phyloP scores from a whole-genome alignment of 768 basidiomycete genomes.

The Mycena amicta region DNA sequence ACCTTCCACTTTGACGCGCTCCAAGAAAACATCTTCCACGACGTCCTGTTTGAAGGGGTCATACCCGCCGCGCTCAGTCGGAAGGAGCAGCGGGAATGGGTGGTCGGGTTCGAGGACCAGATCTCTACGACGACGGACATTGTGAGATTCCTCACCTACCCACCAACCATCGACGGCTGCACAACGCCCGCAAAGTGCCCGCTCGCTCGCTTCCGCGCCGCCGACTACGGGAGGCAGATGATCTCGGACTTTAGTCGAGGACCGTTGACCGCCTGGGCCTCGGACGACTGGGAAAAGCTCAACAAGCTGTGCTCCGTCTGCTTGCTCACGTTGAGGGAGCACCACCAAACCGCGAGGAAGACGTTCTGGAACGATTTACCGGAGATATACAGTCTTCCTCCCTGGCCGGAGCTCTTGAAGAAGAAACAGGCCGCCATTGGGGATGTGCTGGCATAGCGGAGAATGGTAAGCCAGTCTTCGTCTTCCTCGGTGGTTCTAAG shows the following conservation, averaged over 20 bases:
- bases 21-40: not conserved
- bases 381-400: slow-evolving; percentile 2
- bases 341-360: not conserved
- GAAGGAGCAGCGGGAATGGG: slow-evolving; percentile 5
- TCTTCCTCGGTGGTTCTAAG: too few relatives aligned
- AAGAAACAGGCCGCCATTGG: slow-evolving; percentile 88
- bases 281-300: not conserved
- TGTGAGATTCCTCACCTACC: slow-evolving; percentile 4
- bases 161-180: slow-evolving; percentile 2
- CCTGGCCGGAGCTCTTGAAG: slow-evolving; percentile 56
- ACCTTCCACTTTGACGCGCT: not conserved
- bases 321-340: not conserved
- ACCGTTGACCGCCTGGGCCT: slow-evolving; percentile 1
- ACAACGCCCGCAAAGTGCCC: not conserved
- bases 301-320: not conserved
- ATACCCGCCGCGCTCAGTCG: not conserved
- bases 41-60: not conserved
- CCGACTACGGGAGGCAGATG: not conserved
- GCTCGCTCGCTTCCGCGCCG: not conserved
- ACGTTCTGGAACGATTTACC: slow-evolving; percentile 9
- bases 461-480: too few relatives aligned
- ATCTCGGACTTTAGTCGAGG: not conserved
- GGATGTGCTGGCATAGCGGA: slow-evolving; percentile 27
- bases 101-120: not conserved
- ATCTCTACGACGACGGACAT: not conserved